phyloP scores from a whole-genome alignment of 2,329 filamentous ascomycete species.

The Passalora sequoiae region DNA sequence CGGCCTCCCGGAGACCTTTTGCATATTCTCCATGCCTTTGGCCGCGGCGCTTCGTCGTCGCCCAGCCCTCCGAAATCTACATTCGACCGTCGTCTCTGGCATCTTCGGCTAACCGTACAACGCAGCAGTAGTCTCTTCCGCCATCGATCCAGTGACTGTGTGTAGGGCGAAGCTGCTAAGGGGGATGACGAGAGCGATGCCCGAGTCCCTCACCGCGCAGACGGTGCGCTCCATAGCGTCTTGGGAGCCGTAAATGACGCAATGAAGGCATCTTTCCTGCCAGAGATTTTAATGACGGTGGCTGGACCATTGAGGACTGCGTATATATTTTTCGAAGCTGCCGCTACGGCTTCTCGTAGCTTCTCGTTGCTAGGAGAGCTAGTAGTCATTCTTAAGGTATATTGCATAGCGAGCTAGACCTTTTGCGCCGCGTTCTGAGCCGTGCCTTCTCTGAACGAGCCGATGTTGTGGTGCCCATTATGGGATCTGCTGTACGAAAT shows the following conservation, averaged over 20 bases:
- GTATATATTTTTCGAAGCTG: background rate
- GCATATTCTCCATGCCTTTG: too few species aligned
- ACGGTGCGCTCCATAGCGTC: background rate
- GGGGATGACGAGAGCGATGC: background rate
- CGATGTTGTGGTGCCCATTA: too few species aligned
- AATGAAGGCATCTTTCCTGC: background rate
- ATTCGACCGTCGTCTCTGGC: too few species aligned
- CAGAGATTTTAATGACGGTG: background rate
- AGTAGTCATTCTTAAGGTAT: background rate
- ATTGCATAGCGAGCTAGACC: background rate
- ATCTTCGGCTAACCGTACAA: too few species aligned
- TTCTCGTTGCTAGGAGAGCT: background rate
- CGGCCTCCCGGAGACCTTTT: too few species aligned
- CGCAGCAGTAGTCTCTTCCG: too few species aligned
- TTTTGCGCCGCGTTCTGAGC: background rate
- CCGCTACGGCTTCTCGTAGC: background rate
- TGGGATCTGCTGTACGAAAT: too few species aligned
- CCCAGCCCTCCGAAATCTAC: too few species aligned
- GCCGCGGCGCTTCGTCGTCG: too few species aligned
- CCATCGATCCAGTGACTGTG: too few species aligned
- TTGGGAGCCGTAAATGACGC: background rate
- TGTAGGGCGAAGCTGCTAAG: background rate
- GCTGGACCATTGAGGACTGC: background rate
- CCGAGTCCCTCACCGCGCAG: background rate
- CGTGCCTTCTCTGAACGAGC: background rate